A percentile compares a stretch with the other conserved stretches of the same genome.
These are phyloP conservation scores for Histomonas meleagridis DNA, from an alignment of 208 protist species.

Conservation along the genomic window DNA sequence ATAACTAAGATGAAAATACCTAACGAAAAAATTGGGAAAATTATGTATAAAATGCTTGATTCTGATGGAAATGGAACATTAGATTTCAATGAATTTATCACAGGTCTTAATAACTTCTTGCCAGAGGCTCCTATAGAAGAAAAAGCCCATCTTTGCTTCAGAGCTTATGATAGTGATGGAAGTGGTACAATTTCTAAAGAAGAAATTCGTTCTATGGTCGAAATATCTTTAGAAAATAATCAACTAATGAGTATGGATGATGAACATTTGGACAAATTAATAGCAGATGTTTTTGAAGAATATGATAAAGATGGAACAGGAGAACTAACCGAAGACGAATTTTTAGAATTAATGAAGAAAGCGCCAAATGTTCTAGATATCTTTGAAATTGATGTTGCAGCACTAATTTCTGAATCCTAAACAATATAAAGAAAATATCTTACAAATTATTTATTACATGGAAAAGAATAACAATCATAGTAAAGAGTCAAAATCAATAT, in stretches of 20 bases:
- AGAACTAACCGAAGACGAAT: too few relatives aligned
- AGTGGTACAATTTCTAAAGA: conserved; percentile 20
- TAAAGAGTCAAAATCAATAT: too few relatives aligned
- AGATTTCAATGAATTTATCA: not conserved
- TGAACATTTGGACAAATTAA: not conserved
- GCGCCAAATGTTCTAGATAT: too few relatives aligned
- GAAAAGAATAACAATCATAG: too few relatives aligned
- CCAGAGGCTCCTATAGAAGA: not conserved
- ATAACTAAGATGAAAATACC: conserved; percentile 15
- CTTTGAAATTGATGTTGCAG: too few relatives aligned
- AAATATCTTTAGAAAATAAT: not conserved
- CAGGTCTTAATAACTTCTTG: not conserved
- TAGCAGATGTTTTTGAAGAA: not conserved
- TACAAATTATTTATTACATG: too few relatives aligned
- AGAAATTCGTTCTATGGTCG: not conserved
- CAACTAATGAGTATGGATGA: too few relatives aligned
- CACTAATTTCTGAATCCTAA: too few relatives aligned
- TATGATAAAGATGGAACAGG: too few relatives aligned
- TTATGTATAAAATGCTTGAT: not conserved
- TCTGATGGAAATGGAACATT: not conserved
- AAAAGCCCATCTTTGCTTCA: not conserved
- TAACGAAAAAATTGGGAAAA: not conserved
- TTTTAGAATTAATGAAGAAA: too few relatives aligned
- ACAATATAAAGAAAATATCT: too few relatives aligned
- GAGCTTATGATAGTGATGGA: conserved; percentile 14